Conservation (phyloP, 2,329 filamentous ascomycete genomes). For the Verticillium alfalfae region DNA sequence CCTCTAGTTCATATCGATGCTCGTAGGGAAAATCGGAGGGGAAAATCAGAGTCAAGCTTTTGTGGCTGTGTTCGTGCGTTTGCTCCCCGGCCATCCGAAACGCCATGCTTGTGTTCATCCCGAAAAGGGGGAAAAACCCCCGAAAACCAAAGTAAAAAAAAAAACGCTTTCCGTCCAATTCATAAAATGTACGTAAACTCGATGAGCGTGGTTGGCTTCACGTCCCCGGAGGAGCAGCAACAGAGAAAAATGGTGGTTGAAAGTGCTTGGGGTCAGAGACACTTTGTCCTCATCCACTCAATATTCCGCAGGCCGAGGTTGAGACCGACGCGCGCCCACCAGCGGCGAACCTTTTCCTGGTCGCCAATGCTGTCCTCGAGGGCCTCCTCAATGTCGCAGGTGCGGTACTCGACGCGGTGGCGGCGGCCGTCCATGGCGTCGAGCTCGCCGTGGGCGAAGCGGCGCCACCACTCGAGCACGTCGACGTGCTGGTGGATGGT, state of each 20-base stretch:
- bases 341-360: constrained; percentile 67
- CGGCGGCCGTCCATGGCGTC: constrained; percentile 47
- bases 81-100: not conserved
- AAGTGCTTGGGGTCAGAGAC: constrained; percentile 32
- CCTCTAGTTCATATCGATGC: not conserved
- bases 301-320: constrained; percentile 78
- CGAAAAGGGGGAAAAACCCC: not conserved
- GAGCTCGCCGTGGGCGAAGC: constrained; percentile 52
- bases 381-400: constrained; percentile 91
- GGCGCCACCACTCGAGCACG: constrained; percentile 91
- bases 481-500: constrained; percentile 81
- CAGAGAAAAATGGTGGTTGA: constrained; percentile 29
- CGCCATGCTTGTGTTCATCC: not conserved
- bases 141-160: not conserved
- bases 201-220: no score
- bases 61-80: not conserved
- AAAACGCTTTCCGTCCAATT: not conserved
- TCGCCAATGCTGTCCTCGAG: constrained; percentile 79
- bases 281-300: constrained; percentile 83
- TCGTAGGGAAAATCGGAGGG: not conserved
- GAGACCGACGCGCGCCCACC: constrained; percentile 84
- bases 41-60: not conserved
- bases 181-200: not conserved
- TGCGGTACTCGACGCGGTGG: constrained; percentile 83
- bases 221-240: not conserved